These are phyloP conservation scores for Camelina neglecta DNA, from an alignment of 345 rosid genomes.

Conservation along the genomic window DNA sequence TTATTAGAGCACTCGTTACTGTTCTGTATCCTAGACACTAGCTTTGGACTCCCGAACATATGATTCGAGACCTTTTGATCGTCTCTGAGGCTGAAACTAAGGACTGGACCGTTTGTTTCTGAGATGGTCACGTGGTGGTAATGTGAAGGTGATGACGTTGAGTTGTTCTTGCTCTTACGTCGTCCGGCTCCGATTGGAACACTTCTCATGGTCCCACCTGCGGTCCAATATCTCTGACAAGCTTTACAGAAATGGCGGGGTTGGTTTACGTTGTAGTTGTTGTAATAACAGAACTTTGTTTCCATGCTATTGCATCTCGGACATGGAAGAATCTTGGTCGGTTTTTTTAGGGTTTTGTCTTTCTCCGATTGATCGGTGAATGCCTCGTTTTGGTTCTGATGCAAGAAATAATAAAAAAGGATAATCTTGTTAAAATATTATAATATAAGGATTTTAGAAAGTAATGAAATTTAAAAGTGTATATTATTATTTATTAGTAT, in stretches of 20 bases:
- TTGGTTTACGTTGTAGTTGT: slow-evolving; percentile 89
- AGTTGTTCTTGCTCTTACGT: slow-evolving; percentile 78
- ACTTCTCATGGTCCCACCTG: slow-evolving; percentile 93
- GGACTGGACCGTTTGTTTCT: slow-evolving; percentile 56
- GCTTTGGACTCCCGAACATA: slow-evolving; percentile 35
- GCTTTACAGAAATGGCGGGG: slow-evolving; percentile 95
- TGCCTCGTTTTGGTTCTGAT: slow-evolving; percentile 38
- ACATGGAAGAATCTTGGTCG: slow-evolving; percentile 84
- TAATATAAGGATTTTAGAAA: neutral
- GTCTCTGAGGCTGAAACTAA: slow-evolving; percentile 66
- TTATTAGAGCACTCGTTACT: slow-evolving; percentile 40
- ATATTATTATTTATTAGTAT: neutral
- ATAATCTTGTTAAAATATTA: neutral
- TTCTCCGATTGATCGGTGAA: slow-evolving; percentile 35
- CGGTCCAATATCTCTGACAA: slow-evolving; percentile 95
- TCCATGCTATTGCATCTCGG: slow-evolving; percentile 90
- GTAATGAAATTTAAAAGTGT: neutral
- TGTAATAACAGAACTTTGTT: slow-evolving; percentile 91
- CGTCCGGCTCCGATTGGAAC: slow-evolving; percentile 92
- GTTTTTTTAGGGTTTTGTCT: slow-evolving; percentile 73
- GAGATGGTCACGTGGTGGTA: slow-evolving; percentile 68
- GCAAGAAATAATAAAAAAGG: neutral
- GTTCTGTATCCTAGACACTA: slow-evolving; percentile 46
- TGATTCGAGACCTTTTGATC: slow-evolving; percentile 44
- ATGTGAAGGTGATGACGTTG: slow-evolving; percentile 48